Conservation (phyloP, 2,329 filamentous ascomycete species). For the Ophiosphaerella narmari region DNA sequence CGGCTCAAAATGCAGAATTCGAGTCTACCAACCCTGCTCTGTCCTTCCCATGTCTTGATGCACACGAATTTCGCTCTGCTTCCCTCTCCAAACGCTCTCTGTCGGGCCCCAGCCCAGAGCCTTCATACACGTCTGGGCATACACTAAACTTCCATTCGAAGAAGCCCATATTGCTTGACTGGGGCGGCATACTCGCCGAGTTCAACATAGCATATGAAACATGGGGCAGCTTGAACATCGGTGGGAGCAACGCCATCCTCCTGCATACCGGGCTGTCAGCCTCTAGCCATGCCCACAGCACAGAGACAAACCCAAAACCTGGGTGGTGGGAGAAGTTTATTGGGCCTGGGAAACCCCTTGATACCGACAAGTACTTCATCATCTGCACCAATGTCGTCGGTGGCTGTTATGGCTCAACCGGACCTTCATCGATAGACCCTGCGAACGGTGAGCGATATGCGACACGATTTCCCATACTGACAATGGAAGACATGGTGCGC, state of each 20-base stretch:
- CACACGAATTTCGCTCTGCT: slow-evolving; percentile 59
- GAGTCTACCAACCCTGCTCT: slow-evolving; percentile 47
- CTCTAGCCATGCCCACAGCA: slow-evolving; percentile 96
- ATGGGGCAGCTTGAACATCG: slow-evolving; percentile 80
- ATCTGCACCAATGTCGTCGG: slow-evolving; percentile 97
- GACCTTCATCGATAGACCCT: slow-evolving; percentile 85
- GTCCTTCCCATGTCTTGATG: slow-evolving; percentile 49
- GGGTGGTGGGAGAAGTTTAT: slow-evolving; percentile 99
- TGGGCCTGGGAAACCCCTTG: slow-evolving; percentile 79
- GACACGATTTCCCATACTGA: slow-evolving; percentile 92
- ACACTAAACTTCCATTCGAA: slow-evolving; percentile 76
- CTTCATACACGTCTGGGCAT: slow-evolving; percentile 89
- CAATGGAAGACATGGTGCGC: slow-evolving; percentile 96
- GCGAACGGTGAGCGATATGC: slow-evolving; percentile 87
- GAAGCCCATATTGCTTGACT: slow-evolving; percentile 82
- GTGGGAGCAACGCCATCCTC: slow-evolving; percentile 86
- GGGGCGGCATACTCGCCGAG: slow-evolving; percentile 88
- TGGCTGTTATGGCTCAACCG: slow-evolving; percentile 94
- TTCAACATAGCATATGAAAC: slow-evolving; percentile 93
- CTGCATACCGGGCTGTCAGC: slow-evolving; percentile 93
- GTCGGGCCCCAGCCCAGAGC: slow-evolving; percentile 87
- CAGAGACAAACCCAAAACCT: slow-evolving; percentile 79
- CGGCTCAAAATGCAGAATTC: slow-evolving; percentile 26
- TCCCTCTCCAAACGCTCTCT: slow-evolving; percentile 70
- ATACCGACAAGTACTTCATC: slow-evolving; percentile 89